Percentiles rank a stretch among this genome's conserved stretches.
Evolutionary conservation across 768 basidiomycete genomes (phyloP).

Genomic region (Neoboletus magnificus): DNA sequence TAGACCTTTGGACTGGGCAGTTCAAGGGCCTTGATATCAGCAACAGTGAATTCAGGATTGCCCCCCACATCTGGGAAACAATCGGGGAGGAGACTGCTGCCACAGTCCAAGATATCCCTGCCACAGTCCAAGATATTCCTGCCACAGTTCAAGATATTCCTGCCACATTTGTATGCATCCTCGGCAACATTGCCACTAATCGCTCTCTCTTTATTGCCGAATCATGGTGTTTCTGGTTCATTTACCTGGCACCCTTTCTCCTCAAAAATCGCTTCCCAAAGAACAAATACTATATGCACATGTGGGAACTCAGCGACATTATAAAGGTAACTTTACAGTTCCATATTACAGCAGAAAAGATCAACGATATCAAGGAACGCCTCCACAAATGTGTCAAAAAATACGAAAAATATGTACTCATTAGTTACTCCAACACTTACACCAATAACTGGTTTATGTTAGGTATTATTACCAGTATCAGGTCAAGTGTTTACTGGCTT

Average conservation of each 20-base stretch:
- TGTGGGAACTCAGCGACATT: background rate
- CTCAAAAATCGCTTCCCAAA: slow-evolving; percentile 4
- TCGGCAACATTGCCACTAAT: slow-evolving; percentile 33
- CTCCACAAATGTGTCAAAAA: slow-evolving; percentile 2
- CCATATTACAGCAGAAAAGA: background rate
- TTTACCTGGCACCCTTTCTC: slow-evolving; percentile 17
- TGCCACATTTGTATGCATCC: slow-evolving; percentile 28
- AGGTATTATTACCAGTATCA: slow-evolving; percentile 1
- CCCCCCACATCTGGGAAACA: too few species aligned
- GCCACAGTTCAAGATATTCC: slow-evolving; percentile 22
- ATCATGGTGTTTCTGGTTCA: slow-evolving; percentile 20
- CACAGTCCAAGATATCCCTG: slow-evolving; percentile 21
- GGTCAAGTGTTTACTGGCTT: background rate
- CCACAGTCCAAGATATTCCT: too few species aligned
- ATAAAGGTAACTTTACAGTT: slow-evolving; percentile 10
- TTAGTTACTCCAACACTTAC: too few species aligned
- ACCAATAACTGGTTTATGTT: too few species aligned
- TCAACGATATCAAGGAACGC: background rate
- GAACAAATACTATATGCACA: slow-evolving; percentile 15
- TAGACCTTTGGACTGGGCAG: too few species aligned
- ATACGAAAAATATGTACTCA: slow-evolving; percentile 8
- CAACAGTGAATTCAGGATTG: too few species aligned
- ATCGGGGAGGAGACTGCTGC: slow-evolving; percentile 28
- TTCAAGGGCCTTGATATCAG: too few species aligned
- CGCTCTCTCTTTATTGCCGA: slow-evolving; percentile 12